Conservation (phyloP, 345 rosid species). For the Sapria himalayana region DNA sequence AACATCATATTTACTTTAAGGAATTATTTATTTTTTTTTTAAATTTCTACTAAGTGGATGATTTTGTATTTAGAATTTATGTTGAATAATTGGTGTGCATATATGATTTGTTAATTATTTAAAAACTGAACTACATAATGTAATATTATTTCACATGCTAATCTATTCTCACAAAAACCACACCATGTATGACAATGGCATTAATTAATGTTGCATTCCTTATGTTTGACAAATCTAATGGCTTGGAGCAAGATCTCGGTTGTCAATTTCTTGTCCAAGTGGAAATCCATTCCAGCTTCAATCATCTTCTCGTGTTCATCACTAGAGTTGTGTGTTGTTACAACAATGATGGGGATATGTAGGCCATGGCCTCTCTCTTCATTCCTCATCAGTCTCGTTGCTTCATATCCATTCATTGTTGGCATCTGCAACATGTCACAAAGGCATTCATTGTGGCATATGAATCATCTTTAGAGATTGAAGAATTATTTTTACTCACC, state of each 20-base stretch:
- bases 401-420: constrained; percentile 46
- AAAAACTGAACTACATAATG: too few relatives aligned
- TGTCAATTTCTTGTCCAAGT: constrained; percentile 21
- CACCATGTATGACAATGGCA: too few relatives aligned
- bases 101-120: too few relatives aligned
- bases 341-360: constrained; percentile 47
- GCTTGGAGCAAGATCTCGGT: constrained; percentile 14
- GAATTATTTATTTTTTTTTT: too few relatives aligned
- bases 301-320: constrained; percentile 21
- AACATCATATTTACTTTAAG: too few relatives aligned
- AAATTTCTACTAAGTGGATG: too few relatives aligned
- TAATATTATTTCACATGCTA: too few relatives aligned
- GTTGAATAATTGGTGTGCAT: too few relatives aligned
- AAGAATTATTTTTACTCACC: constrained; percentile 13
- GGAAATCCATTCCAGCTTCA: constrained; percentile 46
- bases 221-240: constrained; percentile 8
- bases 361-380: constrained; percentile 26
- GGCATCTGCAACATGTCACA: constrained; percentile 48
- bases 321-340: constrained; percentile 36
- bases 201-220: too few relatives aligned
- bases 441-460: neutral
- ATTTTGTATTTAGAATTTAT: too few relatives aligned
- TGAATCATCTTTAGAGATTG: neutral
- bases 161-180: too few relatives aligned
- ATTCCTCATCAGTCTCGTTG: constrained; percentile 34